phyloP scores from a whole-genome alignment of 2,329 filamentous ascomycete genomes.

The Aureobasidium sp. region DNA sequence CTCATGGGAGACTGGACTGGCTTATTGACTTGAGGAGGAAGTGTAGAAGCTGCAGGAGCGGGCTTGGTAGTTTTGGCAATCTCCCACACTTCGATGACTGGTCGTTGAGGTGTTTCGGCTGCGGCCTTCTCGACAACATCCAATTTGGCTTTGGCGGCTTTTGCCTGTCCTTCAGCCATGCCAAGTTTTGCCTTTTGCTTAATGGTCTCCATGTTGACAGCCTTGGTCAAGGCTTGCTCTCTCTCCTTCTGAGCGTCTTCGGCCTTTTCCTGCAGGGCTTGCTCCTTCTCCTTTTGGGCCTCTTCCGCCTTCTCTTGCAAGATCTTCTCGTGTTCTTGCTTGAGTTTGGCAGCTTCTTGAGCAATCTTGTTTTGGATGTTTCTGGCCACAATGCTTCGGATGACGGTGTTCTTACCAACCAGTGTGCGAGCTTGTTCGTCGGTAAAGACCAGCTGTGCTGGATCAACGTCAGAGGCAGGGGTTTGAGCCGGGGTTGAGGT shows the following conservation, averaged over 20 bases:
- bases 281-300: slow-evolving; percentile 30
- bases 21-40: slow-evolving; percentile 16
- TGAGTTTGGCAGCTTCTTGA: slow-evolving; percentile 34
- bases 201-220: slow-evolving; percentile 21
- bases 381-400: slow-evolving; percentile 45
- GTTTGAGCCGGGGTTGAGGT: not conserved
- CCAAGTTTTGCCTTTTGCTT: slow-evolving; percentile 48
- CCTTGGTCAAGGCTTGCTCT: slow-evolving; percentile 22
- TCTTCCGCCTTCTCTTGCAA: slow-evolving; percentile 25
- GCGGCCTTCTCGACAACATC: slow-evolving; percentile 74
- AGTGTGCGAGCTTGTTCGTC: slow-evolving; percentile 46
- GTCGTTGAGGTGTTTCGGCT: slow-evolving; percentile 73
- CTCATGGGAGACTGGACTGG: slow-evolving; percentile 18
- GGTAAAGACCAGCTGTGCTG: slow-evolving; percentile 33
- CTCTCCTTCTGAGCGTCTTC: slow-evolving; percentile 23
- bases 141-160: slow-evolving; percentile 66
- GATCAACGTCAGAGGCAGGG: slow-evolving; percentile 15
- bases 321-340: slow-evolving; percentile 27
- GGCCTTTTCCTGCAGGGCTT: slow-evolving; percentile 17
- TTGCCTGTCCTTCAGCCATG: slow-evolving; percentile 56
- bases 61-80: slow-evolving; percentile 57
- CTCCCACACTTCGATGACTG: slow-evolving; percentile 82
- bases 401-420: slow-evolving; percentile 42
- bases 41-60: slow-evolving; percentile 21
- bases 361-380: slow-evolving; percentile 50